phyloP scores from a whole-genome alignment of 768 basidiomycete species.

The Naematelia aurantialba region DNA sequence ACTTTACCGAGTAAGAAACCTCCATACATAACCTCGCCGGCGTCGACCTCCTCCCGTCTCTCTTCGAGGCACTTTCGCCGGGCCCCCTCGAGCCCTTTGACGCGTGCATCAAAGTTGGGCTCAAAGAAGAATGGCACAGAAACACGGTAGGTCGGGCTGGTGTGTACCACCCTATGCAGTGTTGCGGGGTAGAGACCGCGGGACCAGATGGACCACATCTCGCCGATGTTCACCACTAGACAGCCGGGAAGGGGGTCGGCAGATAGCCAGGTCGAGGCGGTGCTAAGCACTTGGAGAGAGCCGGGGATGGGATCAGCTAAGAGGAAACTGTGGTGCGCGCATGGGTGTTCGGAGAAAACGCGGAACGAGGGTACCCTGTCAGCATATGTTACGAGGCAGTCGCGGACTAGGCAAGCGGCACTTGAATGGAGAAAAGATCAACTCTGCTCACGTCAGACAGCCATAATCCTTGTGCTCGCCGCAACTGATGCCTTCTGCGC shows the following conservation, averaged over 20 bases:
- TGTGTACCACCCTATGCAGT: constrained; percentile 81
- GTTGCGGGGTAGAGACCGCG: constrained; percentile 82
- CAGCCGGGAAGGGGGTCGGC: constrained; percentile 79
- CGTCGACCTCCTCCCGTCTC: constrained; percentile 18
- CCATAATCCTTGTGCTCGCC: constrained; percentile 93
- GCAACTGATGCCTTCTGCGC: constrained; percentile 79
- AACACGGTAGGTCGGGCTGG: constrained; percentile 67
- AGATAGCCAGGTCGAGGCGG: constrained; percentile 61
- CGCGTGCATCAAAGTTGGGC: constrained; percentile 71
- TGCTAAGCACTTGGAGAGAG: constrained; percentile 69
- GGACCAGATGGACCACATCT: constrained; percentile 89
- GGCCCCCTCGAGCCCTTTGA: constrained; percentile 65
- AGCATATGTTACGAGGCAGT: too few relatives aligned
- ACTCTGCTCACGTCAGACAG: constrained; percentile 73
- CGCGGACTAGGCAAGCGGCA: too few relatives aligned
- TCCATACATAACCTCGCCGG: constrained; percentile 64
- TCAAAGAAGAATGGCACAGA: constrained; percentile 96
- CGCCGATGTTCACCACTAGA: constrained; percentile 86
- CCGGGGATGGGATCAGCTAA: constrained; percentile 73
- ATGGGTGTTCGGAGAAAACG: background rate
- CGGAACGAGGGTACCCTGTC: constrained; percentile 11
- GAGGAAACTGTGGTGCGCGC: constrained; percentile 62
- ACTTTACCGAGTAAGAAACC: constrained; percentile 46
- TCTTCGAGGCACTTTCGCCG: constrained; percentile 53
- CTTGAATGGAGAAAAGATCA: too few relatives aligned